These are phyloP conservation scores for Cladosporium oxysporum DNA, from an alignment of 2,329 filamentous ascomycete species.

Conservation along the genomic window DNA sequence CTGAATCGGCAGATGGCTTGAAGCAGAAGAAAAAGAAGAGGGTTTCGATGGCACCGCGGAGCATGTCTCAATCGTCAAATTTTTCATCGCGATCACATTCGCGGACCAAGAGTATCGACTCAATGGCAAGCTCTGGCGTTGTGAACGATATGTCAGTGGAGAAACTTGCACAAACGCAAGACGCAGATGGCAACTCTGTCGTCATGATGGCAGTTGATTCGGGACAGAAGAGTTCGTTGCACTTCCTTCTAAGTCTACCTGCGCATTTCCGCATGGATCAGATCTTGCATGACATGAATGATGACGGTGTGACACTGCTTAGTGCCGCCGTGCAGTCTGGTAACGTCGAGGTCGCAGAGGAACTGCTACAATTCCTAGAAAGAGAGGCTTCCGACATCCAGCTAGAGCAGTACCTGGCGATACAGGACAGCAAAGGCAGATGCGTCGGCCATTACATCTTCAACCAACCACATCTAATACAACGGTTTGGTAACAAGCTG, in stretches of 20 bases:
- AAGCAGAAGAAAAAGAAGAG: constrained; percentile 66
- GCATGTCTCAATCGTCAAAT: constrained; percentile 82
- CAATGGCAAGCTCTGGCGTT: constrained; percentile 64
- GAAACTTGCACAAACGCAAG: constrained; percentile 70
- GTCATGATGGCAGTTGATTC: constrained; percentile 59
- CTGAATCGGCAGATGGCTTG: constrained; percentile 35
- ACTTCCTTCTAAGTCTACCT: constrained; percentile 74
- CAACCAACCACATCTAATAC: constrained; percentile 79
- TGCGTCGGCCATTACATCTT: constrained; percentile 96
- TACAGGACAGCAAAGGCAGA: constrained; percentile 81
- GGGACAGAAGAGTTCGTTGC: constrained; percentile 69
- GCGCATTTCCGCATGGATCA: constrained; percentile 72
- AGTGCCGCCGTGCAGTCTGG: constrained; percentile 89
- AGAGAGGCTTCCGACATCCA: constrained; percentile 55
- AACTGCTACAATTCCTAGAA: constrained; percentile 71
- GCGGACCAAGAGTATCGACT: constrained; percentile 74
- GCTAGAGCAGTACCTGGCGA: constrained; percentile 67
- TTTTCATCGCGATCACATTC: constrained; percentile 73
- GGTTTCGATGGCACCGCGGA: constrained; percentile 82
- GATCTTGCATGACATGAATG: constrained; percentile 81
- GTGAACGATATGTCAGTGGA: constrained; percentile 88
- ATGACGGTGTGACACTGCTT: constrained; percentile 84
- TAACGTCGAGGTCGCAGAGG: constrained; percentile 71
- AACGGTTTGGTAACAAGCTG: constrained; percentile 71
- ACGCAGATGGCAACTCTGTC: constrained; percentile 74